Percentiles rank a stretch among this genome's conserved stretches.
Evolutionary conservation across 768 basidiomycete genomes (phyloP).

Genomic region (Suillus subluteus): DNA sequence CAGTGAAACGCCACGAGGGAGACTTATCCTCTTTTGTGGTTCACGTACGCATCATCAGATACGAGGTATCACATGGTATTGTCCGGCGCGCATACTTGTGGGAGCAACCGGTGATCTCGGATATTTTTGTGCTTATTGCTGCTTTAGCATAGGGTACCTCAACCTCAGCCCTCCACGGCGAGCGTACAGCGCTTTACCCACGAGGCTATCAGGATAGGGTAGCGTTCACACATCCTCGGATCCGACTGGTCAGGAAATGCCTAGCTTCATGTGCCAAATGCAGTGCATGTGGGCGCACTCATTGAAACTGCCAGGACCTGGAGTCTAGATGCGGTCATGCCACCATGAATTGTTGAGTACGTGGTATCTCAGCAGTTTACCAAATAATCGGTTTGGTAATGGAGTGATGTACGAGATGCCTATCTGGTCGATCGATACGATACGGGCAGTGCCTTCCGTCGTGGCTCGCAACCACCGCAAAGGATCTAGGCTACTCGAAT

Average conservation of each 20-base stretch:
- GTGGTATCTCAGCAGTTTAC: neutral
- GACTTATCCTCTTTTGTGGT: neutral
- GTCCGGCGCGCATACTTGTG: neutral
- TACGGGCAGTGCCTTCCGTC: neutral
- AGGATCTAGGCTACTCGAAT: neutral
- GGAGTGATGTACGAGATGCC: neutral
- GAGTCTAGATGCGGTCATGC: too few relatives aligned
- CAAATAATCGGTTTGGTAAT: neutral
- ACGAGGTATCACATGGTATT: neutral
- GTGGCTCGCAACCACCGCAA: neutral
- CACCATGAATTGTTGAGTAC: neutral
- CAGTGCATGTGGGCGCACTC: neutral
- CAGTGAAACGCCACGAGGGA: neutral
- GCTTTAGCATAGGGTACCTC: neutral
- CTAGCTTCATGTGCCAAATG: neutral
- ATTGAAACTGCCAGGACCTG: neutral
- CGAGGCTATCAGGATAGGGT: neutral
- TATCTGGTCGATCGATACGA: conserved; percentile 2
- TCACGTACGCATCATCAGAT: neutral
- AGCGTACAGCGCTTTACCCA: neutral
- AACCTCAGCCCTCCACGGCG: neutral
- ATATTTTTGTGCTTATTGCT: neutral
- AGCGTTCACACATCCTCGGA: neutral
- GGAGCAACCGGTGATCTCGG: neutral
- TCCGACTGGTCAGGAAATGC: neutral